phyloP scores from a whole-genome alignment of 2,329 filamentous ascomycete genomes.

The Monosporascus cannonballus region DNA sequence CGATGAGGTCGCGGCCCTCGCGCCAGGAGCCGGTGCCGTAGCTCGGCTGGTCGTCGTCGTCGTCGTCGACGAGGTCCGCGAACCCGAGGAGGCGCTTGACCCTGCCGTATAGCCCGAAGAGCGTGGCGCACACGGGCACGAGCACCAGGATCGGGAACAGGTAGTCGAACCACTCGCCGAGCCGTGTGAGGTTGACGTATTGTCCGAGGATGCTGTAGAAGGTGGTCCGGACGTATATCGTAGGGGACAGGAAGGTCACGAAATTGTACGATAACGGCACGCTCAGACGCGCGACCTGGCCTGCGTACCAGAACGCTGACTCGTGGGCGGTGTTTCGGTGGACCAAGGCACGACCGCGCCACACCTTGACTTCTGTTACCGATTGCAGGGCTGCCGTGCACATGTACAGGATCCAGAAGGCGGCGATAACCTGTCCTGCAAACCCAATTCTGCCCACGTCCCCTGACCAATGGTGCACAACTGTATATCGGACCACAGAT shows the following conservation, averaged over 20 bases:
- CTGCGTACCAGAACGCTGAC: conserved; percentile 91
- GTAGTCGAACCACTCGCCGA: conserved; percentile 79
- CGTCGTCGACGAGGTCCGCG: conserved; percentile 66
- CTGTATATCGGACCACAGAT: conserved; percentile 61
- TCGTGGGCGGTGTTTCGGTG: conserved; percentile 87
- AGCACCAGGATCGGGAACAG: conserved; percentile 87
- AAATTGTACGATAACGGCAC: conserved; percentile 96
- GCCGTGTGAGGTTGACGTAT: conserved; percentile 73
- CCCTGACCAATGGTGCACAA: conserved; percentile 69
- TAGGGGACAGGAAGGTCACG: conserved; percentile 73
- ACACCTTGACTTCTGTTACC: conserved; percentile 91
- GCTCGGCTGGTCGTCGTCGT: conserved; percentile 54
- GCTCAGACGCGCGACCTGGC: conserved; percentile 85
- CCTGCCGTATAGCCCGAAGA: conserved; percentile 85
- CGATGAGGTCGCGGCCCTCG: conserved; percentile 85
- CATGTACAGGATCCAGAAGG: conserved; percentile 94
- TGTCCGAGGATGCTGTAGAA: conserved; percentile 85
- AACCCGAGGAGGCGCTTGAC: conserved; percentile 74
- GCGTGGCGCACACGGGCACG: conserved; percentile 74
- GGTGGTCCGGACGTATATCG: conserved; percentile 68
- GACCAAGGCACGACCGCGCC: conserved; percentile 89
- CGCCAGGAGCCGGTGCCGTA: conserved; percentile 83
- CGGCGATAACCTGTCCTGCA: conserved; percentile 76
- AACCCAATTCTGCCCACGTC: conserved; percentile 74
- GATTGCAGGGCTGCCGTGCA: conserved; percentile 81